Conservation (phyloP, 495 filamentous ascomycete genomes). For the Beverwykella pulmonaria region DNA sequence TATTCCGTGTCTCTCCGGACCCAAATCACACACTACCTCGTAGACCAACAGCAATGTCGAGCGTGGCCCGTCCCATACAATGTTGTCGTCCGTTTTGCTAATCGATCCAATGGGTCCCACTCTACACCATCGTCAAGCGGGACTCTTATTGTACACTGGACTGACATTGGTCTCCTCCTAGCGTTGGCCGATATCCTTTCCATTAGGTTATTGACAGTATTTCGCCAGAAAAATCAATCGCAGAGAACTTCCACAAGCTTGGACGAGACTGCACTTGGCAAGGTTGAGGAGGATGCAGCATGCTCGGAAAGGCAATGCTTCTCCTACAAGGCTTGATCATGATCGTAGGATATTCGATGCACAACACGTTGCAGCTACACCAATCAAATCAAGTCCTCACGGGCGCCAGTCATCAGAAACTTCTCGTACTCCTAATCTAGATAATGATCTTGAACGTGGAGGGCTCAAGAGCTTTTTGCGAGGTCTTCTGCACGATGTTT, state of each 20-base stretch:
- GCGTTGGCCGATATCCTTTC: conserved; percentile 9
- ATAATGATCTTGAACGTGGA: neutral
- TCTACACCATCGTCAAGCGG: conserved; percentile 33
- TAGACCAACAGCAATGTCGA: conserved; percentile 8
- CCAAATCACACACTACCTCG: neutral
- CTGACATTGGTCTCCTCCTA: conserved; percentile 7
- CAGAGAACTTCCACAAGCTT: conserved; percentile 8
- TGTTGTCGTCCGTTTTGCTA: conserved; percentile 18
- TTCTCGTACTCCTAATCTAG: neutral
- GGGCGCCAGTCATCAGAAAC: neutral
- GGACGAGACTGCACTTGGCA: neutral
- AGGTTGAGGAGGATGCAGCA: conserved; percentile 2
- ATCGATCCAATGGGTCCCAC: conserved; percentile 20
- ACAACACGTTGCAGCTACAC: neutral
- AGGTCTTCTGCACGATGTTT: conserved; percentile 9
- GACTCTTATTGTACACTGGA: conserved; percentile 25
- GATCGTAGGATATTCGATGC: neutral
- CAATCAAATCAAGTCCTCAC: neutral
- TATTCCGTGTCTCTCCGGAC: neutral
- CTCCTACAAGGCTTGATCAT: neutral
- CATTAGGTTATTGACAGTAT: neutral
- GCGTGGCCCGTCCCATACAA: conserved; percentile 7
- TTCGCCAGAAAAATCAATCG: neutral
- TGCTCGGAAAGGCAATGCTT: neutral
- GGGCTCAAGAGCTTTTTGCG: conserved; percentile 20